Percentiles rank a stretch among this genome's conserved stretches.
Conservation (phyloP, 768 basidiomycete genomes). For the Auricularia cornea region DNA sequence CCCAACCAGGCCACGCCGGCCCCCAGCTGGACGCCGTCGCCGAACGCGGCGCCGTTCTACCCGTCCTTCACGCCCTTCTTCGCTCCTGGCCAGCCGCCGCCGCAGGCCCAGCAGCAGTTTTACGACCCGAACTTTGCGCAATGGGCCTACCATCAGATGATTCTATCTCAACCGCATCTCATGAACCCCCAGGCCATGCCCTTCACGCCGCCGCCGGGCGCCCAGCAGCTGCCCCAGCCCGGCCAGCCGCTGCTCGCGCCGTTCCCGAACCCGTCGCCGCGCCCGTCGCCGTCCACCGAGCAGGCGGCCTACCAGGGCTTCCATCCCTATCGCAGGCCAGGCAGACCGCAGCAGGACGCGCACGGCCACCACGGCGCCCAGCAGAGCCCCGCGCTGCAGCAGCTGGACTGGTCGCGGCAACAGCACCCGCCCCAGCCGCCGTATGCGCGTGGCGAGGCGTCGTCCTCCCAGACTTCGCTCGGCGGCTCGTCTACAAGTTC, state of each 20-base stretch:
- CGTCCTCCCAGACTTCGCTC: conserved; percentile 69
- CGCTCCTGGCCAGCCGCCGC: conserved; percentile 1
- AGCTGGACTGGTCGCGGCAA: conserved; percentile 15
- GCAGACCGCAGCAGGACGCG: conserved; percentile 15
- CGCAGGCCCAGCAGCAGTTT: conserved; percentile 5
- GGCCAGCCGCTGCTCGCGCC: neutral
- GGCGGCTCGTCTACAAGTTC: conserved; percentile 51
- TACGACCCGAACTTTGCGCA: conserved; percentile 6
- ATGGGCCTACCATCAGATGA: conserved; percentile 9
- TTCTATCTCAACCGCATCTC: conserved; percentile 4
- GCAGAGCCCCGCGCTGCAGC: neutral
- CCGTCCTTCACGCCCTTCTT: conserved; percentile 8
- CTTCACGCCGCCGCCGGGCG: neutral
- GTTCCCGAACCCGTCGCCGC: neutral
- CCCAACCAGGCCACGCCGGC: neutral
- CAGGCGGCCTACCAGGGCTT: conserved; percentile 41
- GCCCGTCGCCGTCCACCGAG: neutral
- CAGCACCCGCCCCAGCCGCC: conserved; percentile 47
- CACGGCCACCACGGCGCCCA: conserved; percentile 1
- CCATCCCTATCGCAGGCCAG: conserved; percentile 76
- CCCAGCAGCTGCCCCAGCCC: neutral
- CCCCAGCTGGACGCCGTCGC: conserved; percentile 6
- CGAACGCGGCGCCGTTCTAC: conserved; percentile 7
- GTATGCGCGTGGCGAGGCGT: conserved; percentile 71
- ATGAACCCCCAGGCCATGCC: conserved; percentile 6